Conservation (phyloP, 176 grass and related monocot species). For the Oryza coarctata region DNA sequence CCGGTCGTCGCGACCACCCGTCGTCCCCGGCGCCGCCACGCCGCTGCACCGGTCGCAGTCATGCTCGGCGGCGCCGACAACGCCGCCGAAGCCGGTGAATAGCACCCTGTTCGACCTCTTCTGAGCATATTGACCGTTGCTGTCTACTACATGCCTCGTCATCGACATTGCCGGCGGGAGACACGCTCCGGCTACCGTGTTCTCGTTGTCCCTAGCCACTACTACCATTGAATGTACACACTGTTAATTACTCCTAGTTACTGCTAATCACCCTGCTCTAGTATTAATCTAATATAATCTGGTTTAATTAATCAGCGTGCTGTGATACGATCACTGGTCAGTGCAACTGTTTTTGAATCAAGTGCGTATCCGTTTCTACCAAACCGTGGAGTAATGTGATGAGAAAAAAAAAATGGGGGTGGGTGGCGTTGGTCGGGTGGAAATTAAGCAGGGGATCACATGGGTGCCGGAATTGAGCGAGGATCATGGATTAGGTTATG, state of each 20-base stretch:
- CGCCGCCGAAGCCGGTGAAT: neutral
- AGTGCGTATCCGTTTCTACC: too few relatives aligned
- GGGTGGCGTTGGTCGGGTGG: neutral
- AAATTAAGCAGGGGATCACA: neutral
- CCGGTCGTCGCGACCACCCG: constrained; percentile 54
- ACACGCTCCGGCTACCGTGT: neutral
- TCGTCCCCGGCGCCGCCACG: constrained; percentile 43
- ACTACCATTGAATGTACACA: constrained; percentile 9
- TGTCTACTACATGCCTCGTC: neutral
- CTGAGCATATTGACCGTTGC: constrained; percentile 29
- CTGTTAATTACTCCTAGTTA: constrained; percentile 2
- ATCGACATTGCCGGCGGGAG: neutral
- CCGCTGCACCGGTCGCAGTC: constrained; percentile 50
- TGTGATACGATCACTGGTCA: neutral
- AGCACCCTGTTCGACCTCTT: constrained; percentile 42
- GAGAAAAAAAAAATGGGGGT: too few relatives aligned
- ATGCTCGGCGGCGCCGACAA: constrained; percentile 14
- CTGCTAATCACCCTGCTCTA: neutral
- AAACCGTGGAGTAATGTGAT: too few relatives aligned
- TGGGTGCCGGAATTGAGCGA: neutral
- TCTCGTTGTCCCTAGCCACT: constrained; percentile 30
- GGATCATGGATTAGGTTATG: neutral
- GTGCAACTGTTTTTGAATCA: neutral
- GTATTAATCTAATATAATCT: neutral
- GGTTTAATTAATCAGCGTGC: constrained; percentile 21